phyloP scores from a whole-genome alignment of 139 green algal species.

The Micromonas commoda region DNA sequence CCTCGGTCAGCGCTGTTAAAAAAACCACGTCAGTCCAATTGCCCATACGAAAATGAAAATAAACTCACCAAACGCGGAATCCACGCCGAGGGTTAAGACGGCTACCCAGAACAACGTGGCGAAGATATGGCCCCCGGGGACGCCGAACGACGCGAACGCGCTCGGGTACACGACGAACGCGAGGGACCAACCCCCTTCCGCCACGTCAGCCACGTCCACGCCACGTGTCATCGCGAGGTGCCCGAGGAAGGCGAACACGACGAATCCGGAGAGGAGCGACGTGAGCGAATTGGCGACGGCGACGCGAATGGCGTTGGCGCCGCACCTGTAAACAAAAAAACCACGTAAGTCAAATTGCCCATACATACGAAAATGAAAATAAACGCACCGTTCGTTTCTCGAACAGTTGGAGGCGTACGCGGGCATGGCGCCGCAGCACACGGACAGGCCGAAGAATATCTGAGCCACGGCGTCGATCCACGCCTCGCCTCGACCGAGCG shows the following conservation, averaged over 20 bases:
- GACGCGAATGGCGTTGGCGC: not conserved
- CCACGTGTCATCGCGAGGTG: constrained; percentile 11
- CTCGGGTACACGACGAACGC: constrained; percentile 22
- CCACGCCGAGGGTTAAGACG: not conserved
- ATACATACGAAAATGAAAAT: too few relatives aligned
- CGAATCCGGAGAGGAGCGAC: not conserved
- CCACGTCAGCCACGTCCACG: constrained; percentile 15
- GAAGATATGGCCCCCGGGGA: not conserved
- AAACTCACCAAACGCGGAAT: not conserved
- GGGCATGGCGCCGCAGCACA: constrained; percentile 4
- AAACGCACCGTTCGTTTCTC: too few relatives aligned
- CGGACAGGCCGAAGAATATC: constrained; percentile 21
- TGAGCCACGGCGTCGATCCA: constrained; percentile 16
- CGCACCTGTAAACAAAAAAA: not conserved
- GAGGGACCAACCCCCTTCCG: not conserved
- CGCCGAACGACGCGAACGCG: constrained; percentile 14
- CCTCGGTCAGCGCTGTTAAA: not conserved
- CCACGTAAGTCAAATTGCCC: too few relatives aligned
- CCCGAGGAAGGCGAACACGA: constrained; percentile 20
- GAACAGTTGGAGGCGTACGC: constrained; percentile 5
- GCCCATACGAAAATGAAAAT: too few relatives aligned
- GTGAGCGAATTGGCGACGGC: constrained; percentile 1
- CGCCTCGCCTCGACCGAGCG: not conserved
- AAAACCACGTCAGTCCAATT: too few relatives aligned
- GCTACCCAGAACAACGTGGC: constrained; percentile 11